phyloP scores from a whole-genome alignment of 2,329 filamentous ascomycete species.

The Paraconiothyrium brasiliense region DNA sequence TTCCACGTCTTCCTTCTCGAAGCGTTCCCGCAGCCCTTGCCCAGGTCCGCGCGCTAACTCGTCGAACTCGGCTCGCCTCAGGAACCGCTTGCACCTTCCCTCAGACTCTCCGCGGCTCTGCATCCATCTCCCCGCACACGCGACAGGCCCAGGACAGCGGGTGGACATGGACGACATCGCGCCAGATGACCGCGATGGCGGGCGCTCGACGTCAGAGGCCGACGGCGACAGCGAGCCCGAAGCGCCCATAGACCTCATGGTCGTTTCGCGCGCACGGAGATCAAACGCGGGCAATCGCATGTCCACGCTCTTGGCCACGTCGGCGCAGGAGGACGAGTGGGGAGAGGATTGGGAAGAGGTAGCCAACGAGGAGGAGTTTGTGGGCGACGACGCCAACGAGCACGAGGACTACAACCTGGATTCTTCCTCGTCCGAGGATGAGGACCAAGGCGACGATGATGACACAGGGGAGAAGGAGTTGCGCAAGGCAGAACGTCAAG shows the following conservation, averaged over 20 bases:
- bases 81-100: constrained; percentile 39
- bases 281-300: constrained; percentile 54
- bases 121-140: constrained; percentile 14
- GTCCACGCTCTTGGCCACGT: constrained; percentile 49
- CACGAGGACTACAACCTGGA: constrained; percentile 82
- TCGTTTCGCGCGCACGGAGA: constrained; percentile 48
- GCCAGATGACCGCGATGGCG: constrained; percentile 26
- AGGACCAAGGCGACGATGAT: constrained; percentile 80
- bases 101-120: constrained; percentile 7
- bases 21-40: constrained; percentile 33
- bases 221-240: constrained; percentile 43
- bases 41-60: constrained; percentile 26
- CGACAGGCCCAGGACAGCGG: constrained; percentile 22
- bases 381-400: constrained; percentile 63
- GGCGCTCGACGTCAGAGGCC: constrained; percentile 29
- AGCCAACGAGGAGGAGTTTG: constrained; percentile 64
- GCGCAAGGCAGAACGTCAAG: constrained; percentile 77
- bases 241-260: constrained; percentile 48
- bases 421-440: constrained; percentile 78
- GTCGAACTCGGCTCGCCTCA: constrained; percentile 33
- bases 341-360: constrained; percentile 72
- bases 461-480: constrained; percentile 88
- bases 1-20: constrained; percentile 33
- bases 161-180: constrained; percentile 24
- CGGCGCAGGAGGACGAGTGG: constrained; percentile 49